Percentiles rank a stretch among this genome's conserved stretches.
Conservation (phyloP, 2,329 filamentous ascomycete genomes). For the Neurospora crassa region DNA sequence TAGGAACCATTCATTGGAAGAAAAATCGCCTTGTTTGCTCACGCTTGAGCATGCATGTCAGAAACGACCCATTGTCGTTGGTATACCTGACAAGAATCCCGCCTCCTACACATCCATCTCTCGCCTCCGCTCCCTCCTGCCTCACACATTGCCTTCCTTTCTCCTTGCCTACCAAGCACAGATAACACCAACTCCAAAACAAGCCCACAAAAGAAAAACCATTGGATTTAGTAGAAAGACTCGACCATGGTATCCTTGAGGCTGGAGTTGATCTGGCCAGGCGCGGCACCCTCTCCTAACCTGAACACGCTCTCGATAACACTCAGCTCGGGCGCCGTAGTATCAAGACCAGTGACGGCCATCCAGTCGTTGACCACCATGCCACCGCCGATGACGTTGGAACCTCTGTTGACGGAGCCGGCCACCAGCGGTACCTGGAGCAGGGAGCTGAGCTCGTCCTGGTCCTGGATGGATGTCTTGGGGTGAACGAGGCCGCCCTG, state of each 20-base stretch:
- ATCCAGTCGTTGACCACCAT: conserved; percentile 99
- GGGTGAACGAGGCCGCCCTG: conserved; percentile 95
- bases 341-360: conserved; percentile 86
- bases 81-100: background rate
- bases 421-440: conserved; percentile 94
- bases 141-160: background rate
- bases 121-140: background rate
- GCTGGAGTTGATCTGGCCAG: conserved; percentile 67
- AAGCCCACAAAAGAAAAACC: background rate
- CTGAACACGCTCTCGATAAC: conserved; percentile 96
- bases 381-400: conserved; percentile 87
- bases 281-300: conserved; percentile 75
- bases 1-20: background rate
- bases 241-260: conserved; percentile 99
- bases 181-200: background rate
- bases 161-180: background rate
- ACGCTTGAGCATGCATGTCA: background rate
- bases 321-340: conserved; percentile 93
- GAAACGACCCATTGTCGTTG: background rate
- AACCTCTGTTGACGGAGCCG: conserved; percentile 86
- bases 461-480: conserved; percentile 93
- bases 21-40: background rate
- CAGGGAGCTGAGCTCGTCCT: conserved; percentile 90
- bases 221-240: conserved; percentile 73
- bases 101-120: background rate